A percentile compares a stretch with the other conserved stretches of the same genome.
Evolutionary conservation across 352 stramenopile species (phyloP).

Genomic region (Globisporangium nodosum): DNA sequence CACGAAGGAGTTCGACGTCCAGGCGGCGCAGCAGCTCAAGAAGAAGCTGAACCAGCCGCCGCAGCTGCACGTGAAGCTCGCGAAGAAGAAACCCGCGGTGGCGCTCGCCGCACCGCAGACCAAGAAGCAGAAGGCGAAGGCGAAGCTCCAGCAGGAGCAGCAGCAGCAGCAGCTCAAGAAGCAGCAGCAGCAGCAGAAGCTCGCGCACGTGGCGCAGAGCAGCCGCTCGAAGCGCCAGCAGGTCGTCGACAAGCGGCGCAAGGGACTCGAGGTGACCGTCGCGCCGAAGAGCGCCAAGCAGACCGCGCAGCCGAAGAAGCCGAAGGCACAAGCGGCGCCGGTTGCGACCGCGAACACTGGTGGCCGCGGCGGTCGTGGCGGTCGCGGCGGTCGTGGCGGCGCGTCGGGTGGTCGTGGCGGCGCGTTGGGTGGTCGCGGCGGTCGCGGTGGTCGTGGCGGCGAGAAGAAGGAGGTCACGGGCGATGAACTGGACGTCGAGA

Average conservation of each 20-base stretch:
- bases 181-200: conserved; percentile 61
- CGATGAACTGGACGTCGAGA: conserved; percentile 84
- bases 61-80: conserved; percentile 14
- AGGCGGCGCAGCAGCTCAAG: conserved; percentile 16
- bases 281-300: conserved; percentile 30
- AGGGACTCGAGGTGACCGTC: conserved; percentile 35
- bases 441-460: conserved; percentile 15
- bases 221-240: conserved; percentile 75
- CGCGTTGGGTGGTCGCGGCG: conserved; percentile 20
- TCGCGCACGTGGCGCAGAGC: conserved; percentile 48
- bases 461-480: conserved; percentile 48
- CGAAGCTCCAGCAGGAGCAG: conserved; percentile 18
- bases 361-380: conserved; percentile 16
- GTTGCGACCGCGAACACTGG: neutral
- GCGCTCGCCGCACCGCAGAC: conserved; percentile 7
- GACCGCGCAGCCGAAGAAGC: conserved; percentile 18
- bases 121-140: conserved; percentile 14
- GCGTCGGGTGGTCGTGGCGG: conserved; percentile 5
- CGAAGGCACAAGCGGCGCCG: conserved; percentile 6
- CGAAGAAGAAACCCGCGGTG: conserved; percentile 17
- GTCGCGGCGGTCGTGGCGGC: conserved; percentile 13
- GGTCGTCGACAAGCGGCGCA: conserved; percentile 65
- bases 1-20: conserved; percentile 31
- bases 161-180: conserved; percentile 21
- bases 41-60: conserved; percentile 3